Conservation (phyloP, 352 stramenopile genomes). For the Phytophthora pluvialis region DNA sequence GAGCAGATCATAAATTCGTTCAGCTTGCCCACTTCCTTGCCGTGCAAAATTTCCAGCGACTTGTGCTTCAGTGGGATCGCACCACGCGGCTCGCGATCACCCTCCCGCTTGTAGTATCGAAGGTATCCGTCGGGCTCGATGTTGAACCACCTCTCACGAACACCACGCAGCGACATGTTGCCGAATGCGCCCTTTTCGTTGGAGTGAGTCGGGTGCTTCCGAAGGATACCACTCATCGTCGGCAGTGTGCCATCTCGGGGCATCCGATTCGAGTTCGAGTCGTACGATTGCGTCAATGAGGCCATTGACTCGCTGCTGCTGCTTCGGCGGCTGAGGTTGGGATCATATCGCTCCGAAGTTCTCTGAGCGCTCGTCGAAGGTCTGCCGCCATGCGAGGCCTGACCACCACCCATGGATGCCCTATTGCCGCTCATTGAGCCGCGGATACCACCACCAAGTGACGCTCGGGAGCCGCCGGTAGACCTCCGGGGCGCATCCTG, state of each 20-base stretch:
- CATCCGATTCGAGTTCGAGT: constrained; percentile 61
- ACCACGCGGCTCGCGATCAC: constrained; percentile 75
- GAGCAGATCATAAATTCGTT: constrained; percentile 84
- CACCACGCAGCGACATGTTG: constrained; percentile 80
- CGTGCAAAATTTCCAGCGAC: constrained; percentile 75
- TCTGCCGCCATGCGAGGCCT: constrained; percentile 17
- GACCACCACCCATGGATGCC: constrained; percentile 20
- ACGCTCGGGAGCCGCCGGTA: constrained; percentile 41
- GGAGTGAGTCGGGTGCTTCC: constrained; percentile 80
- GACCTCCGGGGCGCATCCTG: constrained; percentile 34
- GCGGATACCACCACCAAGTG: constrained; percentile 35
- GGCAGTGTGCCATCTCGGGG: constrained; percentile 43
- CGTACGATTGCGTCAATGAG: constrained; percentile 54
- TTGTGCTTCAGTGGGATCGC: constrained; percentile 69
- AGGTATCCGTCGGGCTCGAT: constrained; percentile 71
- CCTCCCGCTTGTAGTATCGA: constrained; percentile 83
- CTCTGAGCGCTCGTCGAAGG: constrained; percentile 18
- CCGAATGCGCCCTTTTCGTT: constrained; percentile 82
- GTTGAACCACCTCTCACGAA: constrained; percentile 76
- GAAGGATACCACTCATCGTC: constrained; percentile 56
- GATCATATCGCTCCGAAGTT: constrained; percentile 45
- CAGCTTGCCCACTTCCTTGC: constrained; percentile 68
- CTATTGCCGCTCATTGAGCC: constrained; percentile 29
- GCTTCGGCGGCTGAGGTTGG: constrained; percentile 39
- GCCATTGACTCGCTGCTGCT: constrained; percentile 65